Conservation (phyloP, 176 grass and related monocot species). For the Oryza longistaminata region DNA sequence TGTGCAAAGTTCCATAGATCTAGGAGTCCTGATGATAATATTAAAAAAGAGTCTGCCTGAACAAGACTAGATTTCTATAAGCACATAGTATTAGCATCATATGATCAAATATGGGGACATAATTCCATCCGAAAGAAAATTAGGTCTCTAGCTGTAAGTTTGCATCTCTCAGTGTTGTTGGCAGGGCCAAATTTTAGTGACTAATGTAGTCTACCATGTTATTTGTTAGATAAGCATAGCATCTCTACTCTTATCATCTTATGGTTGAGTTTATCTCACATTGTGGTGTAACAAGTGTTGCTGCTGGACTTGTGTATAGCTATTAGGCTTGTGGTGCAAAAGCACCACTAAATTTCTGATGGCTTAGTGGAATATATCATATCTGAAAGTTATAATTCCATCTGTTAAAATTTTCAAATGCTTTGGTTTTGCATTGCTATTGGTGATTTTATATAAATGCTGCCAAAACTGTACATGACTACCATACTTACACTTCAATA, state of each 20-base stretch:
- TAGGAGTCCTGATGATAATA: not conserved
- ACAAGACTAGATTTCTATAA: not conserved
- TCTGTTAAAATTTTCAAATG: not conserved
- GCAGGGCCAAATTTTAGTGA: not conserved
- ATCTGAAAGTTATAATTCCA: not conserved
- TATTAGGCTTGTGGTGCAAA: conserved; percentile 24
- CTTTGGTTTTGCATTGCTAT: not conserved
- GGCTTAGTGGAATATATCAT: conserved; percentile 18
- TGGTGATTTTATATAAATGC: not conserved
- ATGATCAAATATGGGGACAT: not conserved
- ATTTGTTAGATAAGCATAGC: not conserved
- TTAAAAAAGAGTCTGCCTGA: not conserved
- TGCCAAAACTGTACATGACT: not conserved
- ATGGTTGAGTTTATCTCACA: not conserved
- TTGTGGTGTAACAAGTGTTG: not conserved
- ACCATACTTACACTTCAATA: conserved; percentile 6
- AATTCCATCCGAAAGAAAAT: not conserved
- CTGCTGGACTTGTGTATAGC: not conserved
- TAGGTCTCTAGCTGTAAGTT: conserved; percentile 3
- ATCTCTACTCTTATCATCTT: not conserved
- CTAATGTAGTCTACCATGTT: not conserved
- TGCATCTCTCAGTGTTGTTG: not conserved
- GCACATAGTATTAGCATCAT: not conserved
- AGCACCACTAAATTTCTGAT: not conserved
- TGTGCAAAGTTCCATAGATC: conserved; percentile 3